Evolutionary conservation across 129 eudicot genomes (phyloP), one percentile per base, ranked within the genome.

Genomic region (Helianthus tuberosus): DNA sequence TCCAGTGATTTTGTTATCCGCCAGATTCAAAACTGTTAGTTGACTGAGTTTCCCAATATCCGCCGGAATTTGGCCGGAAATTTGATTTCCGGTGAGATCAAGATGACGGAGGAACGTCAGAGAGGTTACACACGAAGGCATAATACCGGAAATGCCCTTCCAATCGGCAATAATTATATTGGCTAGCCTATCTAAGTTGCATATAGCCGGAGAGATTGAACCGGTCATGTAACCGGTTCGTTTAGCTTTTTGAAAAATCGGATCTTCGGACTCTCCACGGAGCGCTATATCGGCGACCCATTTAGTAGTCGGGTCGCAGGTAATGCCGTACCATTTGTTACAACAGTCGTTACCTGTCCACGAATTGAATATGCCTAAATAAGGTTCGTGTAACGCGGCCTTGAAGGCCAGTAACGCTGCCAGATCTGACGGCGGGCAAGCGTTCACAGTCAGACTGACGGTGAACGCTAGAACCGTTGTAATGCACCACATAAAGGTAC

Each of bases 211-310:
- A 6, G 98, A 94, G 57, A 94, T 83, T 0, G 88, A 52, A 27
- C 98, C 97, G 66, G 91, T 90, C 98, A 94, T 94, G 76, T 82
- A 82, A 6, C 98, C 98, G 27, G 98, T 86, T 10, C 89, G 87
- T 72, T 74, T 87, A 1, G 96, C 88, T 60, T 79, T 85, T 8
- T 90, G 81, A 60, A 88, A 94, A 64, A 94, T 82, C 47, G 97
- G 96, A 32, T 94, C 98, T 64, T 94, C 97, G 6, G 97, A 90
- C 63, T 88, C 97, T 53, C 97, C 98, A 1, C 98, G 93, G 17
- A 94, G 93, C 46, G 87, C 89, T 35, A 93, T 94, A 69, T 85
- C 99, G 9, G 97, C 97, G 10, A 94, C 99, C 10, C 91, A 88
- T 73, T 64, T 84, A 1, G 79, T 85, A 3, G 54, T 64, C 38